phyloP scores from a whole-genome alignment of 768 basidiomycete species.

The Suillus decipiens region DNA sequence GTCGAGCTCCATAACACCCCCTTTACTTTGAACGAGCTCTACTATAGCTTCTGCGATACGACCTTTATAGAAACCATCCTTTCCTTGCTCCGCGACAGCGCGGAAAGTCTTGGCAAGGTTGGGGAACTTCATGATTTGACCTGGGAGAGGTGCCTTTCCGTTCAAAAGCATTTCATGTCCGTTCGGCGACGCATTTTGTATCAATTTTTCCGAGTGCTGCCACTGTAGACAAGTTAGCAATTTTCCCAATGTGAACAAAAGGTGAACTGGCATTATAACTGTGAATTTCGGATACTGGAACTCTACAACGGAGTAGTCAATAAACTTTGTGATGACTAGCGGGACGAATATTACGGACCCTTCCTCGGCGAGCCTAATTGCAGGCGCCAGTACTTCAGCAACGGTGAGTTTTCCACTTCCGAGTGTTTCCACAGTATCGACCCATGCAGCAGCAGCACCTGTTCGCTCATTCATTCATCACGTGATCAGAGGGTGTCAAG shows the following conservation, averaged over 20 bases:
- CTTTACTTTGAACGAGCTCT: conserved; percentile 78
- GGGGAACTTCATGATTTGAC: conserved; percentile 80
- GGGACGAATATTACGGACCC: conserved; percentile 50
- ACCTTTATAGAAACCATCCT: conserved; percentile 93
- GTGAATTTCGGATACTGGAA: conserved; percentile 86
- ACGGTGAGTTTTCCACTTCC: conserved; percentile 68
- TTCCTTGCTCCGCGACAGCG: conserved; percentile 76
- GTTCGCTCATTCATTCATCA: conserved; percentile 19
- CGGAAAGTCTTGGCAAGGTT: conserved; percentile 85
- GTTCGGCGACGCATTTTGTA: conserved; percentile 85
- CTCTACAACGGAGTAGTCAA: conserved; percentile 41
- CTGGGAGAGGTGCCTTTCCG: conserved; percentile 80
- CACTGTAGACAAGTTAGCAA: conserved; percentile 36
- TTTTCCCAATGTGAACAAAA: background rate
- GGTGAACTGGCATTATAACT: conserved; percentile 49
- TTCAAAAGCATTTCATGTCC: conserved; percentile 85
- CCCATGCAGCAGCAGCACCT: conserved; percentile 96
- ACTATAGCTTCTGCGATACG: conserved; percentile 88
- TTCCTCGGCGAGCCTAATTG: conserved; percentile 88
- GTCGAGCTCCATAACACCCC: conserved; percentile 92
- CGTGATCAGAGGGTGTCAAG: conserved; percentile 3
- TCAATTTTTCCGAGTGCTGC: conserved; percentile 57
- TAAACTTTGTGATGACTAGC: background rate
- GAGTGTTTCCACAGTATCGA: conserved; percentile 81
- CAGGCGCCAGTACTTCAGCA: conserved; percentile 81